These are phyloP conservation scores for Thuidium tamariscinum DNA, from an alignment of 225 moss, liverwort and hornwort genomes.

Conservation along the genomic window DNA sequence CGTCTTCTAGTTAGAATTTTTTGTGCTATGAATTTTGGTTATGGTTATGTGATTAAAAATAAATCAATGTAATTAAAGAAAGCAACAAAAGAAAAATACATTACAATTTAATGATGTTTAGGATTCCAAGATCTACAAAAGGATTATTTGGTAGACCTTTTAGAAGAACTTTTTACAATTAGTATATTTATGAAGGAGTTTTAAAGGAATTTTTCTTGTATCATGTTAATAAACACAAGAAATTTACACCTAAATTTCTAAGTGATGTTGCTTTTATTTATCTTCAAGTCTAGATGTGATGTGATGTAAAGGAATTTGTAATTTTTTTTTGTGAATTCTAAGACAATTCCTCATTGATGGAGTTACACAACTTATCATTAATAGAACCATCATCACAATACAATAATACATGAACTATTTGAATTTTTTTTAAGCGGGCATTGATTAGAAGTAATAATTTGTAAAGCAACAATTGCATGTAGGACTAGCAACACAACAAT, in stretches of 20 bases:
- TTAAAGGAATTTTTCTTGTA: neutral
- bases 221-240: neutral
- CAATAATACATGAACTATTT: neutral
- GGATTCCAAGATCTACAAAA: neutral
- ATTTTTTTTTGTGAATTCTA: neutral
- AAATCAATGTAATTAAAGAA: neutral
- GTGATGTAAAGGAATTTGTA: neutral
- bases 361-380: neutral
- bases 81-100: neutral
- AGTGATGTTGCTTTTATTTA: neutral
- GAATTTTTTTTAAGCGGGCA: neutral
- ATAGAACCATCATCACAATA: fast-evolving
- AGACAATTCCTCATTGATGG: neutral
- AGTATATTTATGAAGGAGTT: too few species aligned
- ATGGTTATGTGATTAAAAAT: too few species aligned
- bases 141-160: neutral
- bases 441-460: fast-evolving
- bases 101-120: fast-evolving
- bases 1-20: neutral
- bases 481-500: neutral
- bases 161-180: neutral
- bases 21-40: neutral
- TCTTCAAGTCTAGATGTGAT: neutral
- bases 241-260: neutral
- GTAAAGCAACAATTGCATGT: too few species aligned